A percentile compares a stretch with the other conserved stretches of the same genome.
These are phyloP conservation scores for Pholiota microspora DNA, from an alignment of 768 basidiomycete species.

Conservation along the genomic window DNA sequence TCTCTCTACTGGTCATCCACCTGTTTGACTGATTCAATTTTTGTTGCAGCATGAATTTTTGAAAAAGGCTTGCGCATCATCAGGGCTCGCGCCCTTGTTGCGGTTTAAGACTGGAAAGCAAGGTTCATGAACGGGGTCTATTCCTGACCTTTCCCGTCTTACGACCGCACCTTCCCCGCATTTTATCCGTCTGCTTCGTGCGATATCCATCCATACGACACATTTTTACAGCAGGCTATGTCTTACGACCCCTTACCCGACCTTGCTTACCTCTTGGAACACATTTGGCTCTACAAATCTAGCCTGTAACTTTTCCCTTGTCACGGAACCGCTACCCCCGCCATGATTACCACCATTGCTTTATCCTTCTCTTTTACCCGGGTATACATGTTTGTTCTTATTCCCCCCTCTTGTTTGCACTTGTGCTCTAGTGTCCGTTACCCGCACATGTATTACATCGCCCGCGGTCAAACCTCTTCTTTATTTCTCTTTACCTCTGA, in stretches of 20 bases:
- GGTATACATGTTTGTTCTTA: not conserved
- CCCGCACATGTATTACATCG: constrained; percentile 1
- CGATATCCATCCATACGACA: not conserved
- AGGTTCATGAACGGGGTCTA: constrained; percentile 28
- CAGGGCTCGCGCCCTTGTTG: constrained; percentile 82
- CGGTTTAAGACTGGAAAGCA: constrained; percentile 75
- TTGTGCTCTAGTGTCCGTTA: constrained; percentile 2
- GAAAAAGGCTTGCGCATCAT: constrained; percentile 80
- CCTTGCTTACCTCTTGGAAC: not conserved
- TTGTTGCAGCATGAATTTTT: constrained; percentile 84
- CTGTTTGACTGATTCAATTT: too few relatives aligned
- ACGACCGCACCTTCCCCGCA: not conserved
- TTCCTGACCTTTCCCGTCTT: not conserved
- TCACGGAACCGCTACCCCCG: not conserved
- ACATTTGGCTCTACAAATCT: not conserved
- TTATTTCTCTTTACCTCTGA: constrained; percentile 3
- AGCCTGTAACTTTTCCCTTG: not conserved
- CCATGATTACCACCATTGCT: constrained; percentile 2
- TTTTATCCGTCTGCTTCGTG: not conserved
- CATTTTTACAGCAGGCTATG: not conserved
- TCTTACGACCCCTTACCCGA: constrained; percentile 1
- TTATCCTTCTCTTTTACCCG: constrained; percentile 5
- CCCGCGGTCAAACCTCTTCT: constrained; percentile 4
- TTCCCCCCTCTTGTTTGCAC: not conserved
- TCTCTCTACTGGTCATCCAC: not conserved